A percentile compares a stretch with the other conserved stretches of the same genome.
Conservation (phyloP, 495 filamentous ascomycete species). For the Trichocladium antarcticum region DNA sequence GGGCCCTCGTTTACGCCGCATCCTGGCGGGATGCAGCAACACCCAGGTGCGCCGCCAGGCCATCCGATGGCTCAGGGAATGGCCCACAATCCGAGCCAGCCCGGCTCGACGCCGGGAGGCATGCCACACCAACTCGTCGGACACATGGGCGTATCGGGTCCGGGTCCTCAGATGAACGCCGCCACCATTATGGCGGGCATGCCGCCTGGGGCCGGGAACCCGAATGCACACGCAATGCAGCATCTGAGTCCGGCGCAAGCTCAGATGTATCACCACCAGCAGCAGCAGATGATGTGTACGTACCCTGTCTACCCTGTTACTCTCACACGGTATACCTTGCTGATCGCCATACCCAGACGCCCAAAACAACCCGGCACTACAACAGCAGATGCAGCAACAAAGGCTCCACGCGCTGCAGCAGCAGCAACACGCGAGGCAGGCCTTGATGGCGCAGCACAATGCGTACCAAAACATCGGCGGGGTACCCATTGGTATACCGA, state of each 20-base stretch:
- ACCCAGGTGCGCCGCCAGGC: conserved; percentile 60
- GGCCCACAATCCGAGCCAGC: conserved; percentile 55
- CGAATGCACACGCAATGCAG: conserved; percentile 66
- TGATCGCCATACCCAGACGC: conserved; percentile 28
- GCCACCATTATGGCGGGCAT: conserved; percentile 68
- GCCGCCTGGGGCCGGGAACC: conserved; percentile 58
- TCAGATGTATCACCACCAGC: conserved; percentile 54
- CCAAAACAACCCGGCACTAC: conserved; percentile 43
- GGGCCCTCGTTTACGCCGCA: conserved; percentile 53
- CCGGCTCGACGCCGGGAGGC: conserved; percentile 47
- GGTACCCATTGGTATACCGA: conserved; percentile 51
- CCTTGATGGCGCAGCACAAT: conserved; percentile 39
- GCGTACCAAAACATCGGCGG: conserved; percentile 31
- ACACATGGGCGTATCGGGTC: conserved; percentile 75
- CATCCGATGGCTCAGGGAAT: conserved; percentile 51
- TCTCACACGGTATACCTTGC: not conserved
- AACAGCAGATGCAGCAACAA: conserved; percentile 40
- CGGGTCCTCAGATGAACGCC: conserved; percentile 69
- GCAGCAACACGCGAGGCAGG: conserved; percentile 37
- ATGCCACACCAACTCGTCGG: conserved; percentile 63
- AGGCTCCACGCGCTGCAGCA: conserved; percentile 32
- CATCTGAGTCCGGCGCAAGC: conserved; percentile 62
- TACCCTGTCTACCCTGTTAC: not conserved
- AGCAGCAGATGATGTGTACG: conserved; percentile 36
- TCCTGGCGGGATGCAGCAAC: conserved; percentile 64